Conservation (phyloP, 1,284 basidiomycete genomes). For the Moesziomyces sp. region DNA sequence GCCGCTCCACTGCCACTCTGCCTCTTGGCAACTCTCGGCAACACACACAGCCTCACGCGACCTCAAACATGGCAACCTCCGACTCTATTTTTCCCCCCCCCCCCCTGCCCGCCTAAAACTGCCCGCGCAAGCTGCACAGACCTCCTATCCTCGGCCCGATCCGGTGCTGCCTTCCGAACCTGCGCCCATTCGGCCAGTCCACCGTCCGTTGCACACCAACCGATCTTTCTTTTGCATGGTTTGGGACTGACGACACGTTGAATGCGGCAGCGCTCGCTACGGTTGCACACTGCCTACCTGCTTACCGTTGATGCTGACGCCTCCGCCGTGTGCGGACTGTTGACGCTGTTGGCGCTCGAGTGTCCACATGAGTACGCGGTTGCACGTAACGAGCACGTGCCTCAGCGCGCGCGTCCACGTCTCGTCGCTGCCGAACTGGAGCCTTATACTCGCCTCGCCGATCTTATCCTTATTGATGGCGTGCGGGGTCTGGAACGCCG, state of each 20-base stretch:
- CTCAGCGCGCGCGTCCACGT: constrained; percentile 92
- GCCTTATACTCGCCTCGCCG: constrained; percentile 90
- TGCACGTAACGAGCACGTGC: constrained; percentile 81
- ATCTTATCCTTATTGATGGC: constrained; percentile 94
- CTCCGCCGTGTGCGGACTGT: neutral
- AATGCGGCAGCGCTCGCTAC: neutral
- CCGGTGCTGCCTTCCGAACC: too few species aligned
- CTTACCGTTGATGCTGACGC: constrained; percentile 18
- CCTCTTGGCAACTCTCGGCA: too few species aligned
- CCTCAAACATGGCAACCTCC: neutral
- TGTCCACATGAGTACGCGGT: constrained; percentile 44
- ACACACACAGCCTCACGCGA: constrained; percentile 21
- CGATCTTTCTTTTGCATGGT: neutral
- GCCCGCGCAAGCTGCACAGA: neutral
- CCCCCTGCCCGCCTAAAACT: too few species aligned
- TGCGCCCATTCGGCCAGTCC: too few species aligned
- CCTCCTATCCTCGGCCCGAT: too few species aligned
- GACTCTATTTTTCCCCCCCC: neutral
- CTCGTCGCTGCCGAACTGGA: constrained; percentile 89
- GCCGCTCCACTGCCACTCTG: too few species aligned
- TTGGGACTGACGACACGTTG: too few species aligned
- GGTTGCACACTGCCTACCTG: constrained; percentile 1
- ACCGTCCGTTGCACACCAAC: too few species aligned
- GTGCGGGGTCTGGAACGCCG: constrained; percentile 82
- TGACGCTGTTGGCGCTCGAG: constrained; percentile 20